A percentile compares a stretch with the other conserved stretches of the same genome.
Conservation (phyloP, 1,284 basidiomycete genomes). For the Heterobasidion occidentale region DNA sequence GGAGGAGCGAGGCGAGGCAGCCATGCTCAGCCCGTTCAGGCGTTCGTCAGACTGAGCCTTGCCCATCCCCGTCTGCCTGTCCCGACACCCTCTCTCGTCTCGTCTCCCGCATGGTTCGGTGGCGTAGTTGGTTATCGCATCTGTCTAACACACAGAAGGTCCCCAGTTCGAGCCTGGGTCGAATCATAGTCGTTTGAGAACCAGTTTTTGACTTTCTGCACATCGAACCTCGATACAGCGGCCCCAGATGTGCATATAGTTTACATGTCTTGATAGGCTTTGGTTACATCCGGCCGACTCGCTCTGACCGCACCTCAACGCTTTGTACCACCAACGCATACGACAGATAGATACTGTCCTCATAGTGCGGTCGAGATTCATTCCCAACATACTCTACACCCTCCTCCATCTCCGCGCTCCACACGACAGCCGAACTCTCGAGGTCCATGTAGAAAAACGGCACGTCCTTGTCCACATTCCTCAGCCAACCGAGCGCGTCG, state of each 20-base stretch:
- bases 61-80: background rate
- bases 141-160: constrained; percentile 68
- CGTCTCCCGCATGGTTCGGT: constrained; percentile 31
- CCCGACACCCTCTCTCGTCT: too few relatives aligned
- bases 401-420: constrained; percentile 10
- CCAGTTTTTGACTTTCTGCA: background rate
- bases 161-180: constrained; percentile 51
- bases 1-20: background rate
- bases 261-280: too few relatives aligned
- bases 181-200: too few relatives aligned
- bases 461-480: too few relatives aligned
- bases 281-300: too few relatives aligned
- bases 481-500: too few relatives aligned
- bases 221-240: too few relatives aligned
- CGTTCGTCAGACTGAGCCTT: too few relatives aligned
- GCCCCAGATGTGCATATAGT: too few relatives aligned
- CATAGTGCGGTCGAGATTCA: constrained; percentile 16
- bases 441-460: constrained; percentile 3
- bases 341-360: constrained; percentile 23
- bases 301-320: too few relatives aligned
- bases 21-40: background rate
- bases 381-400: constrained; percentile 18
- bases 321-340: constrained; percentile 15
- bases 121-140: constrained; percentile 80
- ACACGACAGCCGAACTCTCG: constrained; percentile 6